Base-by-base conservation (phyloP, 352 stramenopile genomes). In the Phytophthora brassicae region DNA sequence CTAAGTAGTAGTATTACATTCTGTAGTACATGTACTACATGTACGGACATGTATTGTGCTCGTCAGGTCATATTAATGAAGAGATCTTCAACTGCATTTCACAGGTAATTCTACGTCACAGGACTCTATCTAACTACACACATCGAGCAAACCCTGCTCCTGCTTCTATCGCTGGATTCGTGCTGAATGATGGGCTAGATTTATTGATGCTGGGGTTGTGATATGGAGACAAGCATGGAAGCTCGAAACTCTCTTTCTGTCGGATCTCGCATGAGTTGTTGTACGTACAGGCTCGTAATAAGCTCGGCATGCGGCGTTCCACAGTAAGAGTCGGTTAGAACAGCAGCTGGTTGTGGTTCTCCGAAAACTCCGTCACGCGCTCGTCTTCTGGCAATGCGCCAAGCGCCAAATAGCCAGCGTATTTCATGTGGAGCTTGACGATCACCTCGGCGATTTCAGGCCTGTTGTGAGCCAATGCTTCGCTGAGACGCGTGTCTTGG, bases 361-460 rank as follows among this genome's bases (percentile, higher is more conserved):
- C 75, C 19, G 67, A 62, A 46, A 88, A 84, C n/a, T 72, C 54
- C 2, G 68, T 76, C 22, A 82, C 72, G 8, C 67, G 68, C 55
- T 70, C 59, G 53, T 88, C 78, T 56, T 92, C 84, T 16, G 69
- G 68, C 16, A 92, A 47, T 43, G 76, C 75, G 17, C 84, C 84
- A 23, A 92, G 65, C 45, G 69, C 71, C 24, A 77, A 86, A 31
- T 85, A 88, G 16, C 64, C 54, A 13, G 84, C 79, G 64, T 91
- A 92, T 57, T 89, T 90, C 66, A 90, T 69, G 44, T 85, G 84
- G 57, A 91, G 84, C 66, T 86, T 87, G 46, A 92, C 68, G 47
- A 92, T 88, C 20, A 92, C 66, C 46, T 89, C 78, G 5, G 81
- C 72, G 50, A 92, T 76, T 53, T 89, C 78, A 2, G 84, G 84